Evolutionary conservation across 805 yeast genomes (phyloP).

Genomic region (Zygoascus flipseniorum): DNA sequence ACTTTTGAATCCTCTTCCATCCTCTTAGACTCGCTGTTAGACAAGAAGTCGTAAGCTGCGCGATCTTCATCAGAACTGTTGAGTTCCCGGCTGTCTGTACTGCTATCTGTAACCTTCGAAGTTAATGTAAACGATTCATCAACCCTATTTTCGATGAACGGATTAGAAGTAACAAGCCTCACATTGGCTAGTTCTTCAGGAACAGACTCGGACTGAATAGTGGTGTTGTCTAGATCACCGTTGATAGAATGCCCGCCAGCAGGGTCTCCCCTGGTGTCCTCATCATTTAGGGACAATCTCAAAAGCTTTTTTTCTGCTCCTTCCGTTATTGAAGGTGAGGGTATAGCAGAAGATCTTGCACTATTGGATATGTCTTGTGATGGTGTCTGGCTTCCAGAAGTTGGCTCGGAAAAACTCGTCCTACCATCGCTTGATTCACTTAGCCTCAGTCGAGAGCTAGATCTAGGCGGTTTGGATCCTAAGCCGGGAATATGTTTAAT

Average conservation of each 20-base stretch:
- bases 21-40: constrained; percentile 7
- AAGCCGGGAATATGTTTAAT: neutral
- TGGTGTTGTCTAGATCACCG: neutral
- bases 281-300: neutral
- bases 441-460: neutral
- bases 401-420: neutral
- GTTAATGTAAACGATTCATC: neutral
- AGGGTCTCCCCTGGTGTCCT: neutral
- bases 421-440: neutral
- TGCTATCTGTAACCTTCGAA: neutral
- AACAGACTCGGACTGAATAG: neutral
- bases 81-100: neutral
- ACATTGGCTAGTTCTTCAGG: neutral
- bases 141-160: neutral
- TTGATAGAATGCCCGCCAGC: neutral
- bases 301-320: neutral
- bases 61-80: constrained; percentile 9
- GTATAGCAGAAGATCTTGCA: neutral
- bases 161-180: neutral
- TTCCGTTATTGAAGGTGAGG: neutral
- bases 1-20: constrained; percentile 7
- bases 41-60: constrained; percentile 8
- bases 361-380: neutral
- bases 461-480: neutral
- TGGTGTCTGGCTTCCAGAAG: neutral